phyloP scores from a whole-genome alignment of 2,329 filamentous ascomycete species.

The Calonectria fujianensis region DNA sequence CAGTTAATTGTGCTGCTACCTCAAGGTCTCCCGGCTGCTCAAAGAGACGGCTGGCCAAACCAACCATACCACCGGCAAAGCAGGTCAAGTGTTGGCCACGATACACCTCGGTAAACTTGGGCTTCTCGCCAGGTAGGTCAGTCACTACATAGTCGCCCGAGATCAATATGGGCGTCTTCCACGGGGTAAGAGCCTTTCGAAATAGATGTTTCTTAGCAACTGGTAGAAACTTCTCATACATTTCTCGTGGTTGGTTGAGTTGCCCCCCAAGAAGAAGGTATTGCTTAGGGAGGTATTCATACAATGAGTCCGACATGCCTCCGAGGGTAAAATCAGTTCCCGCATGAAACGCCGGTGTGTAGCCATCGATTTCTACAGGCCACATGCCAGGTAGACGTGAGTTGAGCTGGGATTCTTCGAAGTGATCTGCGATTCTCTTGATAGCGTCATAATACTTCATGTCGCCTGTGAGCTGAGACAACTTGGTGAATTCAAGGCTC shows the following conservation, averaged over 20 bases:
- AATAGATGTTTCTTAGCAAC: constrained; percentile 77
- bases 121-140: constrained; percentile 46
- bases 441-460: constrained; percentile 77
- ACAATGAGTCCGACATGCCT: constrained; percentile 74
- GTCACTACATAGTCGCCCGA: constrained; percentile 71
- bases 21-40: constrained; percentile 72
- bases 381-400: constrained; percentile 78
- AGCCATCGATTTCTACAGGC: constrained; percentile 72
- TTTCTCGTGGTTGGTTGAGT: constrained; percentile 55
- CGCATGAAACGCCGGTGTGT: constrained; percentile 52
- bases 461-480: constrained; percentile 78
- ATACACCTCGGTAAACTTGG: constrained; percentile 58
- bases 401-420: constrained; percentile 71
- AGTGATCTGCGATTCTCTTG: constrained; percentile 73
- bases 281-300: constrained; percentile 81
- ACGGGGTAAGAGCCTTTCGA: constrained; percentile 78
- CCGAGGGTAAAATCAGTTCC: constrained; percentile 72
- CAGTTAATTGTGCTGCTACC: constrained; percentile 74
- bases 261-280: constrained; percentile 79
- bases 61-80: constrained; percentile 81
- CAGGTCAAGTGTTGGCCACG: constrained; percentile 76
- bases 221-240: constrained; percentile 62
- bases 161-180: constrained; percentile 76
- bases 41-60: constrained; percentile 76
- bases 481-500: constrained; percentile 76